Conservation (phyloP, 257 asterid genomes). For the Lavandula angustifolia region DNA sequence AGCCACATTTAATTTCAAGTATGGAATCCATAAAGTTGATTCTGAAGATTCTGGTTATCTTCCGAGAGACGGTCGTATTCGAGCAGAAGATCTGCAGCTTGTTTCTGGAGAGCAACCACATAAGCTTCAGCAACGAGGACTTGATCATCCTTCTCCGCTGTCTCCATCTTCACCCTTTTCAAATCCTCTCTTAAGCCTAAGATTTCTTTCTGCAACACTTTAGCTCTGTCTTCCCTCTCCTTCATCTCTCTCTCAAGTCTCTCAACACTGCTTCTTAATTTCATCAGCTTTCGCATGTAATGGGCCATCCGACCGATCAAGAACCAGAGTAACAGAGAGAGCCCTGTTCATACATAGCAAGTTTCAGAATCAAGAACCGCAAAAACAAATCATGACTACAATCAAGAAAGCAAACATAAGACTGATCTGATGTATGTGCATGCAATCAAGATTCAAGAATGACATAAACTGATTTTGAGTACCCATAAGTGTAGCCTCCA, state of each 20-base stretch:
- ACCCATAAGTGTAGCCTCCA: slow-evolving; percentile 99
- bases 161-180: slow-evolving; percentile 40
- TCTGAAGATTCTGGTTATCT: slow-evolving; percentile 86
- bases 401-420: no score
- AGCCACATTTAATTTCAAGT: slow-evolving; percentile 6
- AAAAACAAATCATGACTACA: no score
- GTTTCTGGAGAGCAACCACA: slow-evolving; percentile 76
- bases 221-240: background rate
- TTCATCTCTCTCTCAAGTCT: background rate
- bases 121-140: slow-evolving; percentile 78
- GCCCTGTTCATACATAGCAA: no score
- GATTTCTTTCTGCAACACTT: no score
- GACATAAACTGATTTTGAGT: slow-evolving; percentile 9
- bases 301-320: no score
- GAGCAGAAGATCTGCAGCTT: slow-evolving; percentile 77
- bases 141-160: slow-evolving; percentile 56
- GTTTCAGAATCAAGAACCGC: no score
- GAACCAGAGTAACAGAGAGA: no score
- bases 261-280: no score
- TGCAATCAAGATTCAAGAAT: no score
- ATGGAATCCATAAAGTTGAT: slow-evolving; percentile 47
- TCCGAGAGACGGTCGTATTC: slow-evolving; percentile 84
- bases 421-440: no score
- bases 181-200: background rate
- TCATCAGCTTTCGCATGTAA: no score